These are phyloP conservation scores for Dalbergia cultrata DNA, from an alignment of 306 rosid genomes.

Conservation along the genomic window DNA sequence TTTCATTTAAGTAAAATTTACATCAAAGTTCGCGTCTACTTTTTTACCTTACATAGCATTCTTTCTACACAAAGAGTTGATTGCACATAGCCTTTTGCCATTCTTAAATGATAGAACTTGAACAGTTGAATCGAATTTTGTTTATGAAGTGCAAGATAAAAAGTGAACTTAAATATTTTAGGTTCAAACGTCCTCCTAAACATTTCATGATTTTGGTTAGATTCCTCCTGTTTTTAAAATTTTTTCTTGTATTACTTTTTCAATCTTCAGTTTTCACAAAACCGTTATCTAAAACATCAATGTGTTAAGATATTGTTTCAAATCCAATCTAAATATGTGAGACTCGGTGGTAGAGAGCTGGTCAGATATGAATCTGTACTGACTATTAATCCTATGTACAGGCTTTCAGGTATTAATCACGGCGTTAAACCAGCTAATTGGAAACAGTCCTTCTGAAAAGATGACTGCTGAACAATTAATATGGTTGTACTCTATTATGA, in stretches of 20 bases:
- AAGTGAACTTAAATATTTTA: conserved; percentile 19
- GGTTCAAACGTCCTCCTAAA: conserved; percentile 1
- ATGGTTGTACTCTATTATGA: conserved; percentile 84
- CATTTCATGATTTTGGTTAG: neutral
- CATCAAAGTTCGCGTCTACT: too few relatives aligned
- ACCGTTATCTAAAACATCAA: conserved; percentile 3
- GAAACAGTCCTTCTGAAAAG: conserved; percentile 57
- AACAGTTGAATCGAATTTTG: conserved; percentile 22
- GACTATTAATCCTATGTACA: too few relatives aligned
- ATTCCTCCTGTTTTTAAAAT: conserved; percentile 4
- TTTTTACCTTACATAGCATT: neutral
- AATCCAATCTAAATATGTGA: too few relatives aligned
- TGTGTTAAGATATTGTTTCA: too few relatives aligned
- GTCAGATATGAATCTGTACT: too few relatives aligned
- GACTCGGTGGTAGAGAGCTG: too few relatives aligned
- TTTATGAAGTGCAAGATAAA: conserved; percentile 26
- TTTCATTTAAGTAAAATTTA: too few relatives aligned
- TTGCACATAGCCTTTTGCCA: neutral
- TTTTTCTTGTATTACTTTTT: neutral
- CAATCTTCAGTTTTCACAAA: neutral
- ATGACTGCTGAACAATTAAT: conserved; percentile 64
- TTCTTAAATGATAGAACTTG: conserved; percentile 30
- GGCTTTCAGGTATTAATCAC: conserved; percentile 91
- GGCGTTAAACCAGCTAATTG: conserved; percentile 72
- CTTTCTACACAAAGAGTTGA: conserved; percentile 4